Evolutionary conservation across 805 yeast species (phyloP), one percentile per base, ranked within the genome.

Genomic region (Zygosaccharomyces kombuchaensis): DNA sequence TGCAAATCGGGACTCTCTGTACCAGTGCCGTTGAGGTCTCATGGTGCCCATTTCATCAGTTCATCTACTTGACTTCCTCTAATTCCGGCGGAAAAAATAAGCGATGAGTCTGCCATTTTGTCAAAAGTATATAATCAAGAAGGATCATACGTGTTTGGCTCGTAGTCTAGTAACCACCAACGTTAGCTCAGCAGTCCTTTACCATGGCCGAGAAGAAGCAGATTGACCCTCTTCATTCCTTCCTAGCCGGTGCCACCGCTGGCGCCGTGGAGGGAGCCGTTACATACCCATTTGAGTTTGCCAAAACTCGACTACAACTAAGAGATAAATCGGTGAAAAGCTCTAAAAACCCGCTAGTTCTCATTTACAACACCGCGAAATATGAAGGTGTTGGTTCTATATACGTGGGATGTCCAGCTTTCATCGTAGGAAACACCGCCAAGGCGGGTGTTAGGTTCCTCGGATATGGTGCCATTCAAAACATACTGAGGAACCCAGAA

Each of bases 281-380:
- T 37, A 91, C 98, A 0, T 91, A 89, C 65, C 99, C 99, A 2
- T 93, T 93, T 66, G 99, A 91, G 66, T 91, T 90, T 70, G 96
- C 98, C 37, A 91, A 91, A 63, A 91, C 99, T 2, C 73, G 98
- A 51, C 72, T 93, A 36, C 99, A 91, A 69, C 74, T 91, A 45
- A 81, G 81, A 27, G 84, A 80, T 56, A 84, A 82, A 61, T 59
- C 78, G 0, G 69, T 83, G 10, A 80, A 68, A 44, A 75, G 80
- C 10, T 81, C 95, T 2, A 73, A 90, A 54, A 91, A 93, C 61
- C 99, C 99, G 27, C 65, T 91, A 45, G 84, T 81, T 9, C 74
- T 91, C 47, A 85, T 93, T 50, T 79, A 79, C 63, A 82, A 78
- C 46, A 80, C 86, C 6, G 89, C 87, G 12, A 80, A 74, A 55